Evolutionary conservation across 2,329 filamentous ascomycete species (phyloP), one percentile per base, ranked within the genome.

Genomic region (Magnaporthiopsis poae): DNA sequence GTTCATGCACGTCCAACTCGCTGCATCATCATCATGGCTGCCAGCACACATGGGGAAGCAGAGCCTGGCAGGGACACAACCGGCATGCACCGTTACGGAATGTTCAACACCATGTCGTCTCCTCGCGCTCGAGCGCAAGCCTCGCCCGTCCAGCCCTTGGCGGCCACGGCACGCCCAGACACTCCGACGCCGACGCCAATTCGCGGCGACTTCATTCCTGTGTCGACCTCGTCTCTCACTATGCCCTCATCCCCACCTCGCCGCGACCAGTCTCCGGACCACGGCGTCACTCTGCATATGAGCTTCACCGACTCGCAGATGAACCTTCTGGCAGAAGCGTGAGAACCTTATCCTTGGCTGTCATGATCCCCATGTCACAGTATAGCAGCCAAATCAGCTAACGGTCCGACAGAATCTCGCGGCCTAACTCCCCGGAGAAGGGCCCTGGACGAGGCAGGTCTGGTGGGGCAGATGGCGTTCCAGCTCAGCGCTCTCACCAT

Each of bases 241-340:
- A 60, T 65, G 15, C 72, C 76, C 64, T 72, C 77, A 59, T 74
- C 73, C 25, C 77, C 78, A 1, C 72, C 80, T 4, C 76, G 75
- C 5, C 74, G 71, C 59, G 73, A 75, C 1, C 70, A 71, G 27
- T 25, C 56, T 25, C 52, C 63, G 18, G 66, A 77, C 27, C 76
- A 79, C 61, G 77, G 77, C 2, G 73, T 83, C 27, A 77, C 80
- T 59, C 77, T 83, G 36, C 79, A 80, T 31, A 76, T 83, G 70
- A 81, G 81, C 68, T 69, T 83, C 66, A 83, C 80, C 5, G 79
- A 82, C 62, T 77, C 76, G 0, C 80, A 83, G 68, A 78, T 83
- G 75, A 78, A 82, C 66, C 80, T 75, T 67, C 74, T 83, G 61
- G 78, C 81, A 3, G 76, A 80, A 63, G 79, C 77, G 81, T 82